Base-by-base conservation (phyloP, 148 eudicot species). In the Salicornia ramosissima region DNA sequence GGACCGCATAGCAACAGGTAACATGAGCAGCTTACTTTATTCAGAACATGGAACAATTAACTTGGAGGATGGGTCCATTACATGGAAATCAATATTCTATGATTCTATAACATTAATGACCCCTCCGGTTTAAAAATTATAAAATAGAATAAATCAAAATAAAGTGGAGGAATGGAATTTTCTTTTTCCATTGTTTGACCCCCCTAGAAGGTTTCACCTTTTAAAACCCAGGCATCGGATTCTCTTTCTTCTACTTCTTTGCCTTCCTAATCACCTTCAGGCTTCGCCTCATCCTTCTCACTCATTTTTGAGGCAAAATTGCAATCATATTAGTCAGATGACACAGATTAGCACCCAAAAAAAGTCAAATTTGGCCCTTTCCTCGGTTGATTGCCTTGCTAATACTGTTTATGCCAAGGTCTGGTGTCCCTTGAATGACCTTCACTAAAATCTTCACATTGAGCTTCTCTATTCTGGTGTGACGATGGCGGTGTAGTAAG, bases 11-110 rank as follows among this genome's bases (percentile, higher is more conserved):
- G 31, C 28, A 67, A 54, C 28, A 67, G 21, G 28, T 50, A 2
- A 58, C 22, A 14, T 70, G 31, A 22, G 42, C 63, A 42, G 45
- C 53, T 69, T 43, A 24, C 70, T n/a, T n/a, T n/a, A n/a, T 19
- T 40, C 16, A 25, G 10, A 55, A 3, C 52, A 22, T 40, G 16
- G 19, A 3, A 18, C 8, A 51, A 31, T 21, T 11, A 25, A 11
- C 2, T n/a, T 26, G 52, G 30, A 43, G 50, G 15, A 46, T 34
- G 50, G 53, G 61, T 39, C 31, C 26, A 10, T 14, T 22, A 33
- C 33, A 19, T 42, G 26, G 40, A 28, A 43, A 21, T 21, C 28
- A 28, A 19, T 2, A 42, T 6, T 34, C 42, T 46, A 14, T 6
- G n/a, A 46, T 13, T 46, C n/a, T 46, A 18, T 34, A 52, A 10